phyloP scores from a whole-genome alignment of 2,329 filamentous ascomycete species.

The Colletotrichum sp. region DNA sequence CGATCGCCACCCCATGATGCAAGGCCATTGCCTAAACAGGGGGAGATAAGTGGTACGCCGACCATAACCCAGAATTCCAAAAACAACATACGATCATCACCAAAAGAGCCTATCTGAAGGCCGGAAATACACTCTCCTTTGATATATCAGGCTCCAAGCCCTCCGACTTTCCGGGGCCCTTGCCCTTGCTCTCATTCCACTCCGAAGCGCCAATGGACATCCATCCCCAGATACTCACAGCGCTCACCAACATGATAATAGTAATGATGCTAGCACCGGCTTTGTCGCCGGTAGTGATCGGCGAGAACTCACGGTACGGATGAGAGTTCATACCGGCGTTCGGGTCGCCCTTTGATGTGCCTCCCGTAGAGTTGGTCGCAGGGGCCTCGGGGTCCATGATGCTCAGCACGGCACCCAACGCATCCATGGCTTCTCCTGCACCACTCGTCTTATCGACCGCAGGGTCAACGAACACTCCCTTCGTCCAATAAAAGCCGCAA shows the following conservation, averaged over 20 bases:
- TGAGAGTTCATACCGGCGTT: slow-evolving; percentile 15
- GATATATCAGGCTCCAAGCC: background rate
- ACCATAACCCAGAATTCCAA: background rate
- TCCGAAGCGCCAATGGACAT: slow-evolving; percentile 30
- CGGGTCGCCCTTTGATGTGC: slow-evolving; percentile 51
- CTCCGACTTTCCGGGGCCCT: background rate
- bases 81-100: background rate
- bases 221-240: slow-evolving; percentile 57
- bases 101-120: background rate
- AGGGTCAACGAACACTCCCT: slow-evolving; percentile 46
- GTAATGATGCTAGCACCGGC: slow-evolving; percentile 74
- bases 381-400: slow-evolving; percentile 44
- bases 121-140: background rate
- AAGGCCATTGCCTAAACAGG: background rate
- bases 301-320: background rate
- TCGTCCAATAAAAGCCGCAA: slow-evolving; percentile 70
- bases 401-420: slow-evolving; percentile 58
- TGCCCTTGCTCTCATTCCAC: slow-evolving; percentile 9
- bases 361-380: slow-evolving; percentile 53
- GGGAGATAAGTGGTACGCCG: background rate
- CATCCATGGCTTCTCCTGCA: slow-evolving; percentile 65
- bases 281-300: slow-evolving; percentile 62
- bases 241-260: slow-evolving; percentile 55
- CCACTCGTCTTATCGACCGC: slow-evolving; percentile 58
- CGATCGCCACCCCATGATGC: background rate